Conservation (phyloP, 306 rosid species). For the Lithocarpus polystachyus region DNA sequence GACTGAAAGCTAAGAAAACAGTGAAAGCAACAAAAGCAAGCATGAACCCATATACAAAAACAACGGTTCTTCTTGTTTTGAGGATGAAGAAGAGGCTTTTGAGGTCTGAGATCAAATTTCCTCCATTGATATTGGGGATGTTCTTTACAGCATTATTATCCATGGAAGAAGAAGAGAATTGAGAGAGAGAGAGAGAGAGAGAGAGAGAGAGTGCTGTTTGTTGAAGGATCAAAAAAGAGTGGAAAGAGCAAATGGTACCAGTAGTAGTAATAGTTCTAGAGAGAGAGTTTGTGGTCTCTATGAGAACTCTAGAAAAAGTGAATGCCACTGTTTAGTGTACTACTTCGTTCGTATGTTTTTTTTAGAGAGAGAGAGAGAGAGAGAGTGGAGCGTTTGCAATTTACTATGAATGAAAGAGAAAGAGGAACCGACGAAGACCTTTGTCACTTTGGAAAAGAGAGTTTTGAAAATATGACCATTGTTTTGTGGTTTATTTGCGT, state of each 20-base stretch:
- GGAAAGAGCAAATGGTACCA: not conserved
- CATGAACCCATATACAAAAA: constrained; percentile 63
- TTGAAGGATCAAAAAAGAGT: no score
- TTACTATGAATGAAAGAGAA: not conserved
- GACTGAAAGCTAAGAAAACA: constrained; percentile 60
- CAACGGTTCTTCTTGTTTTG: constrained; percentile 55
- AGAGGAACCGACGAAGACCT: constrained; percentile 11
- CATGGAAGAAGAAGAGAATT: constrained; percentile 35
- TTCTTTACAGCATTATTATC: constrained; percentile 76
- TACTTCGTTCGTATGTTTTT: not conserved
- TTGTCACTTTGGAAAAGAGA: constrained; percentile 13
- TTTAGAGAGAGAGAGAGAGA: not conserved
- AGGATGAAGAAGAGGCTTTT: constrained; percentile 51
- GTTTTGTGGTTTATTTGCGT: no score
- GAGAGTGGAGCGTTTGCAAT: not conserved
- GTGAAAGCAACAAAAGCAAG: constrained; percentile 68
- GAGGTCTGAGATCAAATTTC: constrained; percentile 48
- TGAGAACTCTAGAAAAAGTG: not conserved
- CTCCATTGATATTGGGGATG: constrained; percentile 35
- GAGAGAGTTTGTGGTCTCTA: not conserved
- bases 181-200: not conserved
- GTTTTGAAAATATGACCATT: no score
- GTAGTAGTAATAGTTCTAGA: not conserved
- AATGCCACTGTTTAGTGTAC: not conserved
- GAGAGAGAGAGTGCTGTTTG: not conserved